Evolutionary conservation across 1,284 basidiomycete genomes (phyloP), one percentile per base, ranked within the genome.

Genomic region (Apiotrichum domesticum): DNA sequence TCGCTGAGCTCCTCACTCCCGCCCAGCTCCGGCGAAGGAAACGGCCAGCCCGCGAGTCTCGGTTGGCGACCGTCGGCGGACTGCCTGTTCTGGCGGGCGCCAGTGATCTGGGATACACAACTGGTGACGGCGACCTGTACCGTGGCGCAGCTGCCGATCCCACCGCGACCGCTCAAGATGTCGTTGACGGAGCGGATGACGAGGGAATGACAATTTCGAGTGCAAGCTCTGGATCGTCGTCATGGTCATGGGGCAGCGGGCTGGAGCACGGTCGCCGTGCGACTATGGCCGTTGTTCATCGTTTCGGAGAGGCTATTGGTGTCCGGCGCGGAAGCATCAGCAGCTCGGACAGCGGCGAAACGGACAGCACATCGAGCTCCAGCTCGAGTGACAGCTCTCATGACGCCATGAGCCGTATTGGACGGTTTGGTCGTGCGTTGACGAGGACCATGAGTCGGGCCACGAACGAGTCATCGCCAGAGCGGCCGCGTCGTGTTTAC

Each of bases 121-220:
- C 73, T 2, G 57, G 61, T 32, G 66, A 71, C 41, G 74, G 74
- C 1, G 72, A 77, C 56, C 56, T 77, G 33, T 77, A 70, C 51
- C 58, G 73, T 49, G 75, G 74, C 11, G 72, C 75, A 3, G 45
- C 58, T 3, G 29, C 54, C 0, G 69, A 75, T 60, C 73, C 75
- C 0, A 64, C 59, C 7, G 40, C 47, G 11, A 44, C 59, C 1
- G 45, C 49, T 4, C 29, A 37, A 8, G 35, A 52, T 8, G 55
- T 49, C 11, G 49, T 55, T 13, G 45, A n/a, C 1, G 49, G 43
- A 3, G 35, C 61, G 1, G 64, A 69, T 8, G 67, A 74, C 13
- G 70, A 74, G 51, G 71, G 67, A 1, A 53, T 70, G 32, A 71
- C 67, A 0, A 45, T 69, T 9, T 60, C 58, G 7, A 61, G 63